phyloP scores from a whole-genome alignment of 768 basidiomycete genomes.

The Kwoniella europaea region DNA sequence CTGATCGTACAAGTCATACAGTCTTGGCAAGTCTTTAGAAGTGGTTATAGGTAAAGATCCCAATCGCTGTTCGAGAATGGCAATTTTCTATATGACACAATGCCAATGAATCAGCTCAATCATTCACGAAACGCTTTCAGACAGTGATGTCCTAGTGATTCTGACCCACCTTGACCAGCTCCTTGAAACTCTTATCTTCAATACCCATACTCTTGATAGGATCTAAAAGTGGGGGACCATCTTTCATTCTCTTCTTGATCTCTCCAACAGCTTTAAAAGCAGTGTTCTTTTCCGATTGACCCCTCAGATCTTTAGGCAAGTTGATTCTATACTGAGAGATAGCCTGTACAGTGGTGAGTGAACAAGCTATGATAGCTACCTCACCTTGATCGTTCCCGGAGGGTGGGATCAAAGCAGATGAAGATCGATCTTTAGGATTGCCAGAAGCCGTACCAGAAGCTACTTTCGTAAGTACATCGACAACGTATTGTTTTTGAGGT shows the following conservation, averaged over 20 bases:
- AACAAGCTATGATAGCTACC: conserved; percentile 83
- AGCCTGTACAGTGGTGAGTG: conserved; percentile 82
- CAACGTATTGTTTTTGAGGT: conserved; percentile 86
- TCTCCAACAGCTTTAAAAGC: conserved; percentile 89
- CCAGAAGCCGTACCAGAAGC: conserved; percentile 65
- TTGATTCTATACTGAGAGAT: conserved; percentile 85
- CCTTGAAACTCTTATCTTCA: conserved; percentile 88
- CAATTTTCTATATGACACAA: conserved; percentile 82
- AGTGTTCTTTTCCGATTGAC: conserved; percentile 74
- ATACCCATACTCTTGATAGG: conserved; percentile 95
- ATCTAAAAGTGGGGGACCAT: conserved; percentile 83
- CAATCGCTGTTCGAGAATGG: conserved; percentile 84
- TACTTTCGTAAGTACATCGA: conserved; percentile 88
- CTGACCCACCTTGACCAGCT: conserved; percentile 73
- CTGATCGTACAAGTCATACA: conserved; percentile 77
- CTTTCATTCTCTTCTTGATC: conserved; percentile 86
- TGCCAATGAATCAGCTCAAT: too few species aligned
- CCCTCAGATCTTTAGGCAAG: conserved; percentile 86
- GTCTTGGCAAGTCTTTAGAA: conserved; percentile 74
- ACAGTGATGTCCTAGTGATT: too few species aligned
- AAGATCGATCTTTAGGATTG: conserved; percentile 64
- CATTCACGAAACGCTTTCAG: too few species aligned
- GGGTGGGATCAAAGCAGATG: conserved; percentile 77
- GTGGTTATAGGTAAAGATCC: conserved; percentile 76
- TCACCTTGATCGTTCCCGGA: conserved; percentile 72